Evolutionary conservation across 495 filamentous ascomycete genomes (phyloP), one percentile per base, ranked within the genome.

Genomic region (Diplogelasinospora grovesii): DNA sequence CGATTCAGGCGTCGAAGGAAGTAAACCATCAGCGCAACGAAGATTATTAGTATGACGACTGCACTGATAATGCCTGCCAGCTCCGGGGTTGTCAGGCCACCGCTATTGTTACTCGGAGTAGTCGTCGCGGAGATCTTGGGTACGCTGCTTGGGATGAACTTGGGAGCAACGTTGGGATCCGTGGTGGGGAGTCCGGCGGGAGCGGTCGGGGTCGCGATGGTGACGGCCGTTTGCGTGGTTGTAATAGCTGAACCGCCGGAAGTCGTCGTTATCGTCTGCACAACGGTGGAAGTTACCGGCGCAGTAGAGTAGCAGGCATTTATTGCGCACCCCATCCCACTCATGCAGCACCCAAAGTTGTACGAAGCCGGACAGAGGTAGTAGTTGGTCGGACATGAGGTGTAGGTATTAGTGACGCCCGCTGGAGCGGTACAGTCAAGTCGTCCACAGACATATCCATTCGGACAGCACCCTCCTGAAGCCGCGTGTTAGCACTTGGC

Each of bases 31-130:
- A 71, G 10, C n/a, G n/a, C n/a, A 10, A 71, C 56, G 24, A 60
- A 43, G 7, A 65, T n/a, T 0, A 71, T 40, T 0, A 71, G 25
- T 6, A 49, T 54, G n/a, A 69, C 49, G 4, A 54, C 65, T 8
- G 65, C 69, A 25, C 55, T 60, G n/a, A 70, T 52, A 37, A 73
- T 71, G 5, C 69, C 69, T 2, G 63, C 69, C 0, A 73, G 39
- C 8, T 62, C 56, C 0, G 48, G 48, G 1, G 36, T 33, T 9
- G 56, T 61, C 23, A 73, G 61, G 4, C 56, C 56, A 5, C 39
- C 38, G n/a, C 36, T 26, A 8, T 49, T 48, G 15, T 26, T 38
- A 31, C 32, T 22, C 13, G 36, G 26, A 0, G 39, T 15, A 15
- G 5, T 33, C 7, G 21, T 31, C 28, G 13, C 13, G 13, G 3